phyloP scores from a whole-genome alignment of 306 rosid species.

The Alnus rubra region DNA sequence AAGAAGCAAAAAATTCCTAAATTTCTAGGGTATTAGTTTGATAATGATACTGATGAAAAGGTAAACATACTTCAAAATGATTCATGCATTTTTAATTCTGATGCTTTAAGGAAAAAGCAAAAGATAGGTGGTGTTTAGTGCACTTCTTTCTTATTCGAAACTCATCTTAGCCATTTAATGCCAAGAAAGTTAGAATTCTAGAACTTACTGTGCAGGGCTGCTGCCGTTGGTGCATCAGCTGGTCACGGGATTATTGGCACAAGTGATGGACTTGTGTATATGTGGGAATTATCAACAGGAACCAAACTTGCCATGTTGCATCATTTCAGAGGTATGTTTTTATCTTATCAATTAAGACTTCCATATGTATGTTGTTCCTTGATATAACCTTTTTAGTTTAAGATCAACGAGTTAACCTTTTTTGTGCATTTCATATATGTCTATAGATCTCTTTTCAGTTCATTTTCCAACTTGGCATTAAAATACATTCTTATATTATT shows the following conservation, averaged over 20 bases:
- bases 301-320: constrained; percentile 57
- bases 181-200: constrained; percentile 7
- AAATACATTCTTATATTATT: neutral
- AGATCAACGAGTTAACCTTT: neutral
- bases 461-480: neutral
- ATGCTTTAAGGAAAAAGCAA: neutral
- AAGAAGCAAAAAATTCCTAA: neutral
- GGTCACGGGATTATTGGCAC: constrained; percentile 69
- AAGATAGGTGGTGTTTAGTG: neutral
- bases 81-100: neutral
- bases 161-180: neutral
- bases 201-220: constrained; percentile 45
- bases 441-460: neutral
- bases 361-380: constrained; percentile 5
- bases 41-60: neutral
- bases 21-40: neutral
- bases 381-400: neutral
- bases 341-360: constrained; percentile 14
- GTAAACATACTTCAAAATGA: neutral
- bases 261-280: constrained; percentile 58
- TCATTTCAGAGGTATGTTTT: constrained; percentile 62
- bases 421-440: neutral
- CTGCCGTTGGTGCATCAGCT: constrained; percentile 60
- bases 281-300: constrained; percentile 80
- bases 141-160: neutral